phyloP scores from a whole-genome alignment of 768 basidiomycete genomes.

The Mycena indigotica region DNA sequence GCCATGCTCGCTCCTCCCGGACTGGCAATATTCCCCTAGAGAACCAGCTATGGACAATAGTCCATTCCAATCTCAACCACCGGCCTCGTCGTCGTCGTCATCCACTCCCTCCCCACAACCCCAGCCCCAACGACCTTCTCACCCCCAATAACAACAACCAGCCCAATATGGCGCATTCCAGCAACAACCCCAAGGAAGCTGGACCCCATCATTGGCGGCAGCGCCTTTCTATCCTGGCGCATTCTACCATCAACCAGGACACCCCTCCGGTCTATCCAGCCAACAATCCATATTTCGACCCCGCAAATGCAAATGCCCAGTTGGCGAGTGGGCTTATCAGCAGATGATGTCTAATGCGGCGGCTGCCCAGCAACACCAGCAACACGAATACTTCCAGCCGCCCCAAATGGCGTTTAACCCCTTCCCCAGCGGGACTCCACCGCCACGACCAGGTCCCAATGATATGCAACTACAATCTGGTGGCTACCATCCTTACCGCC shows the following conservation, averaged over 20 bases:
- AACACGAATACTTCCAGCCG: constrained; percentile 17
- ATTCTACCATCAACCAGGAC: constrained; percentile 56
- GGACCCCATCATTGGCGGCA: constrained; percentile 67
- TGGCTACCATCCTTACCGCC: constrained; percentile 86
- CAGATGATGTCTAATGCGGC: constrained; percentile 86
- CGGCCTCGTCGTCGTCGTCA: constrained; percentile 30
- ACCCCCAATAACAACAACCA: constrained; percentile 33
- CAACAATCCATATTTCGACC: constrained; percentile 69
- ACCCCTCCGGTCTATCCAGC: constrained; percentile 26
- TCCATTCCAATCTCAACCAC: constrained; percentile 38
- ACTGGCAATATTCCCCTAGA: constrained; percentile 60
- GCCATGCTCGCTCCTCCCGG: constrained; percentile 77
- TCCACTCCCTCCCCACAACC: background rate
- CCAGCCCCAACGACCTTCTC: constrained; percentile 62
- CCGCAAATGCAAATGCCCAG: constrained; percentile 71
- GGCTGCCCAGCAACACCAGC: constrained; percentile 45
- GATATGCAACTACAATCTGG: constrained; percentile 27
- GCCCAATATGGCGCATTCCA: constrained; percentile 43
- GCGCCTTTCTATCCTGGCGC: constrained; percentile 73
- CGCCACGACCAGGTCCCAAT: constrained; percentile 28
- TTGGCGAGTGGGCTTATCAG: constrained; percentile 86
- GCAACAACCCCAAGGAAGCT: constrained; percentile 68
- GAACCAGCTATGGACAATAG: constrained; percentile 63
- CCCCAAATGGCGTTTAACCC: constrained; percentile 19
- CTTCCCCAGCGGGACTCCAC: constrained; percentile 25